phyloP scores from a whole-genome alignment of 345 rosid genomes.

The Populus alba region DNA sequence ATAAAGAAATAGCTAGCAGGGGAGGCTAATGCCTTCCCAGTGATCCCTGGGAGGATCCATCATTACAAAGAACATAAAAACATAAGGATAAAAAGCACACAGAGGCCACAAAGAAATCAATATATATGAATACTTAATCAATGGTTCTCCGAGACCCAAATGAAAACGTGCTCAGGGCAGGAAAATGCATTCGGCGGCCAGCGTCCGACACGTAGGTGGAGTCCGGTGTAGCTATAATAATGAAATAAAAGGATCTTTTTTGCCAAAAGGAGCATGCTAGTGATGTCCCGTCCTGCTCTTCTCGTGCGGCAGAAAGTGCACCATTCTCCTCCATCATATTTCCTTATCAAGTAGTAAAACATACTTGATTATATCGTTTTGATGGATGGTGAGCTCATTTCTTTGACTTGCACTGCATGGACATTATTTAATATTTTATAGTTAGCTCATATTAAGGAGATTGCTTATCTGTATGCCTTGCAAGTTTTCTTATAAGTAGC shows the following conservation, averaged over 20 bases:
- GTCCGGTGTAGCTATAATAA: neutral
- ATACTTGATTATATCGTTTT: neutral
- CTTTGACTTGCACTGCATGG: neutral
- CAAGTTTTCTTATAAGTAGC: no score
- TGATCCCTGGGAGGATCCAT: no score
- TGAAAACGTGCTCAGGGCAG: neutral
- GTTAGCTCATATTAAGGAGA: no score
- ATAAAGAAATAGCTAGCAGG: no score
- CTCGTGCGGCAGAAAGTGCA: slow-evolving; percentile 3
- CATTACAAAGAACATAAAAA: no score
- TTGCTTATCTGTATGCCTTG: no score
- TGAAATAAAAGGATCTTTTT: neutral
- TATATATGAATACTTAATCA: no score
- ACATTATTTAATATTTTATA: neutral
- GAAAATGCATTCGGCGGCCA: no score
- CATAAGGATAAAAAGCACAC: neutral
- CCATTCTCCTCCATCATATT: neutral
- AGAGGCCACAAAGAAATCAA: neutral
- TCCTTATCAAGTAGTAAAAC: neutral
- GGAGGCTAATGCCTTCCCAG: no score
- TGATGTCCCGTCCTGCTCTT: slow-evolving; percentile 1
- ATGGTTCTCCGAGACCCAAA: neutral
- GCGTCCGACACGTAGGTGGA: neutral
- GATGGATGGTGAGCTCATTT: slow-evolving; percentile 1
- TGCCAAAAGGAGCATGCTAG: neutral